Base-by-base conservation (phyloP, 2,329 filamentous ascomycete species). In the Knufia petricola region DNA sequence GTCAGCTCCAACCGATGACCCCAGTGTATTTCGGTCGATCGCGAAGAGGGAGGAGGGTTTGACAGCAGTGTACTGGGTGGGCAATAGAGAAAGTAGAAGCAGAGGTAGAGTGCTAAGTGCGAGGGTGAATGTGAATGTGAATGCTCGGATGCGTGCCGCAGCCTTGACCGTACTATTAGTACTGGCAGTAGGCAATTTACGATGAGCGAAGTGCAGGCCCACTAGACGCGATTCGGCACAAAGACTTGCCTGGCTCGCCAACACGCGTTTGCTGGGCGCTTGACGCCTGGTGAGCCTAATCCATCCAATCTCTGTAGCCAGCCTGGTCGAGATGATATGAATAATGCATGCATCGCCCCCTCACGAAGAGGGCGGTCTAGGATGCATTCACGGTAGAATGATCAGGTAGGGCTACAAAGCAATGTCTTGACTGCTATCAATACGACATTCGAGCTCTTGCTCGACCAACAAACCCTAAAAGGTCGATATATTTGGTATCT, bases 131-230 rank as follows among this genome's bases (percentile, higher is more conserved):
- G n/a, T 13, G 37, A 21, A 20, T 3, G 19, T 40, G 9, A 19
- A 40, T 12, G 8, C 7, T 15, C 7, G 8, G 37, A 6, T 40
- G 19, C 13, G 37, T 19, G 15, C 8, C 21, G 37, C 37, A 40
- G 37, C n/a, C n/a, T n/a, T n/a, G n/a, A n/a, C n/a, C n/a, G n/a
- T n/a, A n/a, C n/a, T n/a, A n/a, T n/a, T n/a, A n/a, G n/a, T n/a
- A n/a, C 37, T 39, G 15, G 21, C 37, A 12, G 37, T 19, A 39
- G 39, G 39, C 39, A 42, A 42, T 42, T 26, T 13, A 26, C 20
- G 20, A 24, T 21, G 17, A 20, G 24, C 21, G 17, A 15, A n/a
- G n/a, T 26, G 21, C 24, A 26, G 17, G 20, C 9, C 32, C 13
- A 36, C 6, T 36, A 36, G 32, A 36, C 32, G 32, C 32, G 32